A percentile compares a stretch with the other conserved stretches of the same genome.
Conservation (phyloP, 2,329 filamentous ascomycete species). For the Pestalotiopsis sp. region DNA sequence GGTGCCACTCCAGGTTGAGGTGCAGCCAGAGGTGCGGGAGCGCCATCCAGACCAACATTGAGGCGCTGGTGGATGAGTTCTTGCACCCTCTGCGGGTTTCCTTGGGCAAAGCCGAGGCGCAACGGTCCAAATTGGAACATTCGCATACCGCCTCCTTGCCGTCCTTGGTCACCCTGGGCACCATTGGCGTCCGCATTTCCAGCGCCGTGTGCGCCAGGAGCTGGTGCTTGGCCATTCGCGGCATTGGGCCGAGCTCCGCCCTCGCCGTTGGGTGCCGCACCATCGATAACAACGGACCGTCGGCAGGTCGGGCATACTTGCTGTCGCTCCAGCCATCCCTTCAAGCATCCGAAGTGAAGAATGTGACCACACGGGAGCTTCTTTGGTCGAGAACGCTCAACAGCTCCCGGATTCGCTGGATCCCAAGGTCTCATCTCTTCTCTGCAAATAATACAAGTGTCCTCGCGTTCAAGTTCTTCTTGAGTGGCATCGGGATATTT, state of each 20-base stretch:
- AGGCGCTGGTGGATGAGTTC: slow-evolving; percentile 65
- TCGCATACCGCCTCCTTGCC: slow-evolving; percentile 49
- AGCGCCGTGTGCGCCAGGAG: slow-evolving; percentile 24
- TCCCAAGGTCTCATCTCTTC: slow-evolving; percentile 91
- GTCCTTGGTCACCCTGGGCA: slow-evolving; percentile 25
- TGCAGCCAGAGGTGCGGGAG: slow-evolving; percentile 20
- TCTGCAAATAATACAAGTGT: slow-evolving; percentile 96
- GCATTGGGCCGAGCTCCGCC: slow-evolving; percentile 31
- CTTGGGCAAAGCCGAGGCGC: slow-evolving; percentile 76
- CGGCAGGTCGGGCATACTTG: slow-evolving; percentile 97
- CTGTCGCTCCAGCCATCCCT: slow-evolving; percentile 96
- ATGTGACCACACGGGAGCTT: slow-evolving; percentile 97
- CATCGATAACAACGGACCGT: slow-evolving; percentile 73
- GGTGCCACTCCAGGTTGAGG: slow-evolving; percentile 9
- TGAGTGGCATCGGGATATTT: slow-evolving; percentile 87
- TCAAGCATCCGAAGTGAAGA: slow-evolving; percentile 88
- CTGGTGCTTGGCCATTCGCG: slow-evolving; percentile 28
- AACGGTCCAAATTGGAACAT: slow-evolving; percentile 76
- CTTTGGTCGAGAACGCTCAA: slow-evolving; percentile 87
- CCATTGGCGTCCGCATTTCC: slow-evolving; percentile 27
- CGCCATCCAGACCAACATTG: slow-evolving; percentile 42
- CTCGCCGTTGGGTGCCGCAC: slow-evolving; percentile 35
- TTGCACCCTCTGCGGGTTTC: slow-evolving; percentile 60
- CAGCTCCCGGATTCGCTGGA: slow-evolving; percentile 62
- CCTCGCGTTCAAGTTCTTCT: slow-evolving; percentile 82